Conservation (phyloP, 495 filamentous ascomycete genomes). For the Trichocladium antarcticum region DNA sequence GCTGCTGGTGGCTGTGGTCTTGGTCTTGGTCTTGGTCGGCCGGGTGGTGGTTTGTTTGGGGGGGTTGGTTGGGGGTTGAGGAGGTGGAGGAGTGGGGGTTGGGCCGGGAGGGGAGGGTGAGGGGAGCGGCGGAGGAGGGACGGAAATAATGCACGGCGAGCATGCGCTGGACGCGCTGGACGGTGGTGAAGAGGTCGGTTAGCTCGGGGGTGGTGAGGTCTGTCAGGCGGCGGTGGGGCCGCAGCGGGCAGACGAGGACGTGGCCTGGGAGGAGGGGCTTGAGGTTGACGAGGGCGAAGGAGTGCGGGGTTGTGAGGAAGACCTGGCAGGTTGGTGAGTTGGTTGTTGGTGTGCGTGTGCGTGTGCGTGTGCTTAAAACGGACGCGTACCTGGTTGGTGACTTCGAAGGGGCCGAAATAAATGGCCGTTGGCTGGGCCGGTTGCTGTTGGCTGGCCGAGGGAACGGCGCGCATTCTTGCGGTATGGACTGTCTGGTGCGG, state of each 20-base stretch:
- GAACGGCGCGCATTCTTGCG: no score
- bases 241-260: conserved; percentile 65
- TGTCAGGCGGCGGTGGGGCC: conserved; percentile 55
- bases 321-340: conserved; percentile 37
- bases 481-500: no score
- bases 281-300: conserved; percentile 83
- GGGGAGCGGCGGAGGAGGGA: not conserved
- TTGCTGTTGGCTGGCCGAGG: not conserved
- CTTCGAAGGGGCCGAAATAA: conserved; percentile 53
- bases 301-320: conserved; percentile 69
- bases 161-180: conserved; percentile 70
- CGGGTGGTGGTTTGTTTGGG: no score
- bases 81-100: conserved; percentile 21
- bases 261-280: conserved; percentile 92
- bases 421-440: conserved; percentile 26
- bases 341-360: not conserved
- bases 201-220: conserved; percentile 66
- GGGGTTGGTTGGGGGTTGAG: conserved; percentile 1
- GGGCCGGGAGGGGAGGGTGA: conserved; percentile 19
- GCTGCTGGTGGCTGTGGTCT: not conserved
- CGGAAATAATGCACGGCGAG: conserved; percentile 58
- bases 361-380: conserved; percentile 5
- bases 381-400: conserved; percentile 46
- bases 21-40: no score
- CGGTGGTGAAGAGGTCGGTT: conserved; percentile 72